These are phyloP conservation scores for Pleomassaria siparia DNA, from an alignment of 2,329 filamentous ascomycete genomes.

Conservation along the genomic window DNA sequence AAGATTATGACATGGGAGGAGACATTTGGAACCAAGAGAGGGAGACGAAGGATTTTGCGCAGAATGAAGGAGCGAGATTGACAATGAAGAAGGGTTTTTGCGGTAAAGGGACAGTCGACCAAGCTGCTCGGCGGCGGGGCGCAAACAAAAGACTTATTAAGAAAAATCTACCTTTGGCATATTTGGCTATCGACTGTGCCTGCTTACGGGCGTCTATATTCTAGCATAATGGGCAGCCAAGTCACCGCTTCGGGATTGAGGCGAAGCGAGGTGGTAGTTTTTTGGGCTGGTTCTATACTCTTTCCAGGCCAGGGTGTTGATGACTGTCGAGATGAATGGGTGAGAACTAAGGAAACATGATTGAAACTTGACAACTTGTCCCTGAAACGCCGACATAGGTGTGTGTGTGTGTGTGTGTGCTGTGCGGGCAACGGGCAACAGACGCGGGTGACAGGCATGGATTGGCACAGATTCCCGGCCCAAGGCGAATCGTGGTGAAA, in stretches of 20 bases:
- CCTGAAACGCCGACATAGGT: constrained; percentile 11
- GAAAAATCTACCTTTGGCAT: constrained; percentile 1
- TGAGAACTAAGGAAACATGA: constrained; percentile 15
- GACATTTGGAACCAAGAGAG: neutral
- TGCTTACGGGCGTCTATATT: constrained; percentile 12
- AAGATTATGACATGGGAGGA: constrained; percentile 5
- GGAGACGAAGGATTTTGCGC: constrained; percentile 5
- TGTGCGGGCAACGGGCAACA: too few relatives aligned
- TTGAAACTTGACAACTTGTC: constrained; percentile 9
- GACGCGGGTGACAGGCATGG: too few relatives aligned
- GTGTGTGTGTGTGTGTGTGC: too few relatives aligned
- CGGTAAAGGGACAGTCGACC: neutral
- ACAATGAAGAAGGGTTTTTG: constrained; percentile 8
- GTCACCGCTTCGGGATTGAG: constrained; percentile 2
- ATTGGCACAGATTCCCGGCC: neutral
- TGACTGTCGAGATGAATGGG: constrained; percentile 12
- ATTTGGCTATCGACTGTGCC: constrained; percentile 2
- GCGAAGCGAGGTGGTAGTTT: neutral
- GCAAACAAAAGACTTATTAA: constrained; percentile 3
- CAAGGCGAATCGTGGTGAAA: neutral
- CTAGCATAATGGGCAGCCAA: constrained; percentile 1
- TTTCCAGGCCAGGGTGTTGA: neutral
- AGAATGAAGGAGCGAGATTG: constrained; percentile 16
- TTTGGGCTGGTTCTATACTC: neutral
- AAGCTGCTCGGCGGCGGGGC: neutral